phyloP scores from a whole-genome alignment of 495 filamentous ascomycete genomes.

The Achaetomiella virescens region DNA sequence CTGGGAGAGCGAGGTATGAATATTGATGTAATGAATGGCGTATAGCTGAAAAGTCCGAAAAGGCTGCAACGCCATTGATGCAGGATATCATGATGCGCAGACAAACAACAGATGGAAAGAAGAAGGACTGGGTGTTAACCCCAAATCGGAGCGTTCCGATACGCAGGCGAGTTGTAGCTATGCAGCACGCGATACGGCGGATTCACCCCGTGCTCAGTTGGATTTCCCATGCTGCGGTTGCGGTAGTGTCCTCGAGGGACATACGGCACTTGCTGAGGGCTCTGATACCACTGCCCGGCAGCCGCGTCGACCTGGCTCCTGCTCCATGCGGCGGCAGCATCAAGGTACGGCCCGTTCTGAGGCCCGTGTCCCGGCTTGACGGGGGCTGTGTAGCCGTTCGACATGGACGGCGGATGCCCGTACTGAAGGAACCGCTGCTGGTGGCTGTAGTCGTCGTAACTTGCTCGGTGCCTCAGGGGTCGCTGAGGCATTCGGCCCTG shows the following conservation, averaged over 20 bases:
- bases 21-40: background rate
- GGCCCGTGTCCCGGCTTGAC: constrained; percentile 21
- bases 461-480: constrained; percentile 34
- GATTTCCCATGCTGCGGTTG: constrained; percentile 33
- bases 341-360: constrained; percentile 21
- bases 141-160: constrained; percentile 42
- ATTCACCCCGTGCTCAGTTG: constrained; percentile 8
- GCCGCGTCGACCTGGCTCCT: constrained; percentile 25
- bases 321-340: constrained; percentile 23
- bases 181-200: constrained; percentile 40
- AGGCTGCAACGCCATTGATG: constrained; percentile 10
- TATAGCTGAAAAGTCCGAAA: background rate
- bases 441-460: constrained; percentile 35
- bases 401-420: constrained; percentile 33
- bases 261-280: constrained; percentile 26
- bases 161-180: constrained; percentile 46
- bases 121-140: constrained; percentile 10
- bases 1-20: too few species aligned
- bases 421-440: constrained; percentile 16
- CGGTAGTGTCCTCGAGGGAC: constrained; percentile 33
- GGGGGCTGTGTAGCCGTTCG: constrained; percentile 32
- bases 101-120: background rate
- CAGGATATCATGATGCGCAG: constrained; percentile 11
- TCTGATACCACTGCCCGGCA: constrained; percentile 26
- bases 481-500: constrained; percentile 18